These are phyloP conservation scores for Periconia macrospinosa DNA, from an alignment of 2,329 filamentous ascomycete genomes.

Conservation along the genomic window DNA sequence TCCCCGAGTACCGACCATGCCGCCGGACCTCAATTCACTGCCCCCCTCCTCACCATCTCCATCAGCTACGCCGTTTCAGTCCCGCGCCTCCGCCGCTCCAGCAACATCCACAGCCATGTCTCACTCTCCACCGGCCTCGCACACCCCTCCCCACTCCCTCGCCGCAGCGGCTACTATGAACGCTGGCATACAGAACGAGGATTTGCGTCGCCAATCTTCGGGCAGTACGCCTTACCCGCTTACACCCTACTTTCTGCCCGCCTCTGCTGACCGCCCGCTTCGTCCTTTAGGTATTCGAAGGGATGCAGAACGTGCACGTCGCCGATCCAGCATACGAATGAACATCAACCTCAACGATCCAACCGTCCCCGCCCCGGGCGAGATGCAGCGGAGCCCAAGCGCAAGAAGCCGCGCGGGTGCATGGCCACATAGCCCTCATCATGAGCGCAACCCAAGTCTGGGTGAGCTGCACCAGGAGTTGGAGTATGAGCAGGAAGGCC, in stretches of 20 bases:
- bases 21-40: constrained; percentile 63
- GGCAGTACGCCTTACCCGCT: constrained; percentile 42
- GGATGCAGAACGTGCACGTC: constrained; percentile 52
- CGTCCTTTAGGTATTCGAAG: constrained; percentile 29
- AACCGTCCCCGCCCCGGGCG: constrained; percentile 66
- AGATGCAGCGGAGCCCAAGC: constrained; percentile 60
- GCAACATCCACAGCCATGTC: constrained; percentile 44
- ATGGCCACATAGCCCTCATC: constrained; percentile 58
- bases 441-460: constrained; percentile 69
- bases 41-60: constrained; percentile 39
- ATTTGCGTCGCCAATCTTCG: constrained; percentile 51
- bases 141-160: constrained; percentile 69
- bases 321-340: constrained; percentile 66
- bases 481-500: constrained; percentile 76
- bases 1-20: constrained; percentile 38
- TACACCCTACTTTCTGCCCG: no score
- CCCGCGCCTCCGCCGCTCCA: constrained; percentile 11
- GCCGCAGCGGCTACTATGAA: constrained; percentile 79
- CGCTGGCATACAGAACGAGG: constrained; percentile 70
- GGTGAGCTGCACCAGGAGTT: constrained; percentile 79
- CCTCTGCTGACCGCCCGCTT: no score
- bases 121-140: constrained; percentile 60
- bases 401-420: constrained; percentile 22
- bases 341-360: constrained; percentile 76
- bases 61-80: constrained; percentile 11